phyloP scores from a whole-genome alignment of 331 rosid species.

The Acacia pycnantha region DNA sequence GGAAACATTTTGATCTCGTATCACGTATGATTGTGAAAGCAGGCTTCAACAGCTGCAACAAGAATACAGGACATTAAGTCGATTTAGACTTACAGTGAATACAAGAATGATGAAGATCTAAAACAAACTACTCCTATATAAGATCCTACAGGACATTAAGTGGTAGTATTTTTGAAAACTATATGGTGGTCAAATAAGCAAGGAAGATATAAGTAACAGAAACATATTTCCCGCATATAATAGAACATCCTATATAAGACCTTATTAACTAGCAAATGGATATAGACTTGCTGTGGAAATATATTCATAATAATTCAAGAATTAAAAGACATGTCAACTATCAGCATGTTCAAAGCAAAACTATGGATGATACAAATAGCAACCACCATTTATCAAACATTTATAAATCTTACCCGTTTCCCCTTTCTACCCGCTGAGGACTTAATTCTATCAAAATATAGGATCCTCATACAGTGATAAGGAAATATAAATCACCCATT shows the following conservation, averaged over 20 bases:
- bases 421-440: no score
- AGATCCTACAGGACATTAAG: no score
- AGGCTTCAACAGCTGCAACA: slow-evolving; percentile 89
- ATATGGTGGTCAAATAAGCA: not conserved
- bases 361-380: not conserved
- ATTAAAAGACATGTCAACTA: not conserved
- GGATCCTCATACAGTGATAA: not conserved
- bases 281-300: not conserved
- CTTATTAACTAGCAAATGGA: not conserved
- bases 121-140: no score
- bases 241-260: not conserved
- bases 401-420: not conserved
- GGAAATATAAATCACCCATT: not conserved
- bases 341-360: not conserved
- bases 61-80: slow-evolving; percentile 25
- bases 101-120: slow-evolving; percentile 11
- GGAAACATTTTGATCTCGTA: slow-evolving; percentile 76
- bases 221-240: not conserved
- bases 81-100: not conserved
- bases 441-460: no score
- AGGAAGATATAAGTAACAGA: not conserved
- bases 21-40: slow-evolving; percentile 85
- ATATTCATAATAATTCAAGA: not conserved
- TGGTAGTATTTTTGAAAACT: slow-evolving; percentile 9
- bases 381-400: not conserved